phyloP scores from a whole-genome alignment of 805 yeast species.

The Starmera pachycereana region DNA sequence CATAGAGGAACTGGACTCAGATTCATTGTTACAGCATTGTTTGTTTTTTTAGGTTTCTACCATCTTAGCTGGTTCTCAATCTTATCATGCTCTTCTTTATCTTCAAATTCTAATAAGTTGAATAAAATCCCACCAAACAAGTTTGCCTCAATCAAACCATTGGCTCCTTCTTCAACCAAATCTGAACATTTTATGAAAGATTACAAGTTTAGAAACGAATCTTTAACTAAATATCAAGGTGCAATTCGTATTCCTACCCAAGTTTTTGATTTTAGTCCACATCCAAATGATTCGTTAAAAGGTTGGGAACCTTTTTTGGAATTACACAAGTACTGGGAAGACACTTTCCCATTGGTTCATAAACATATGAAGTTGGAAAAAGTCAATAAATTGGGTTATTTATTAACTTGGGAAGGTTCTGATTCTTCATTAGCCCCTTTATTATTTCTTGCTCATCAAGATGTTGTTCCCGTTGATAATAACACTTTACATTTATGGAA shows the following conservation, averaged over 20 bases:
- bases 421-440: conserved; percentile 45
- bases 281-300: conserved; percentile 20
- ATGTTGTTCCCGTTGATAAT: conserved; percentile 68
- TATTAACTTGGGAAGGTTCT: conserved; percentile 57
- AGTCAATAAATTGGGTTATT: conserved; percentile 55
- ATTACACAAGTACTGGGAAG: conserved; percentile 42
- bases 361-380: conserved; percentile 35
- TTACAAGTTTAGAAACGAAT: conserved; percentile 25
- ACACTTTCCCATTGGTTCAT: conserved; percentile 48
- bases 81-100: too few species aligned
- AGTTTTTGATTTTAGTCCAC: conserved; percentile 40
- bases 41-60: too few species aligned
- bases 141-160: conserved; percentile 14
- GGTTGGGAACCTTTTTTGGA: conserved; percentile 26
- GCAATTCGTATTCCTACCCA: conserved; percentile 62
- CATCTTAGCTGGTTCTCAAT: too few species aligned
- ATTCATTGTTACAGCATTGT: too few species aligned
- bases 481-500: conserved; percentile 52
- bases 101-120: too few species aligned
- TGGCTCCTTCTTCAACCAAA: conserved; percentile 14
- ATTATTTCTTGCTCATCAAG: conserved; percentile 70
- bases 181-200: conserved; percentile 21
- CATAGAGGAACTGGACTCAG: too few species aligned
- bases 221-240: conserved; percentile 38
- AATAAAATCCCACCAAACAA: conserved; percentile 1